Base-by-base conservation (phyloP, 129 eudicot genomes). In the Chrysanthemum seticuspe region DNA sequence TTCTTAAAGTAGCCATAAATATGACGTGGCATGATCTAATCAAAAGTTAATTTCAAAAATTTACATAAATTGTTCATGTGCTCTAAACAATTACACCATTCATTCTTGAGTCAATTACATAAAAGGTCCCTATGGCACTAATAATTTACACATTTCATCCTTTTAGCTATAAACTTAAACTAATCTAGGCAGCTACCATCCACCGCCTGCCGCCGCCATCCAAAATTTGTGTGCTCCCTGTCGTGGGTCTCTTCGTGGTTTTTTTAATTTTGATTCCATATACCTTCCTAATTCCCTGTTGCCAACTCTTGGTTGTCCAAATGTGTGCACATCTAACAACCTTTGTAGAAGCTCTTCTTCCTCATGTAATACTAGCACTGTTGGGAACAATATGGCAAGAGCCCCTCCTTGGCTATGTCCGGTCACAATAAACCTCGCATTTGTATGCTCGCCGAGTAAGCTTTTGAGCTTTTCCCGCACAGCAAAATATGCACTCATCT, bases 351-450 rank as follows among this genome's bases (percentile, higher is more conserved):
- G 13, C 54, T 74, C 83, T 48, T 76, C 74, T 75, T 94, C 99
- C 68, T 86, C 85, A 5, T 86, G 93, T 65, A 88, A 64, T 16
- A 84, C 81, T 6, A 94, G 83, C 68, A 94, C 85, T 1, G 83
- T 77, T 2, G 96, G 91, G 76, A 90, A 90, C 68, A 94, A 44
- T 73, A 90, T 86, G 5, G 99, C 97, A 2, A 94, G 89, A 6
- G 99, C 99, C 57, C 97, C 99, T 27, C 99, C 99, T 36, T 90
- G 70, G 72, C 98, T 94, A 65, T 94, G 98, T 48, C 98, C 98
- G 0, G 96, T 90, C 19, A 94, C 91, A 62, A 94, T 60, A 78
- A 94, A 85, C 50, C 83, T 90, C 23, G 97, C 93, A 58, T 81
- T 78, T 76, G 34, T 80, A 78, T 94, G 91, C 85, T 90, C 88